Evolutionary conservation across 1,284 basidiomycete species (phyloP).

Genomic region (Bondarzewia mesenterica): DNA sequence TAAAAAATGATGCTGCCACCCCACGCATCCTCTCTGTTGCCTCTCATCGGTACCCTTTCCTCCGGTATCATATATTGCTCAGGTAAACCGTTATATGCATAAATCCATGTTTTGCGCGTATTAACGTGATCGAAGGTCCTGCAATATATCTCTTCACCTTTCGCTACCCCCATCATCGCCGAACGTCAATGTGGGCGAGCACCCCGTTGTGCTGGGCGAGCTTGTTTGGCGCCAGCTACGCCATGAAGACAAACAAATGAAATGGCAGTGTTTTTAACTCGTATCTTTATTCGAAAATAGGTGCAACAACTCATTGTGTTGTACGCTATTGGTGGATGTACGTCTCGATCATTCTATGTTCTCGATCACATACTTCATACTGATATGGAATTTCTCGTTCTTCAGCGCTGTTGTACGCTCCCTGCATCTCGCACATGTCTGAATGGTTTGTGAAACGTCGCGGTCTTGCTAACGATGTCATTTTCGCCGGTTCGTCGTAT

Average conservation of each 20-base stretch:
- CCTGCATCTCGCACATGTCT: conserved; percentile 28
- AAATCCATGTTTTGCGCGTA: conserved; percentile 3
- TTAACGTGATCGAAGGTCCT: conserved; percentile 13
- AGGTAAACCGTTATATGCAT: too few species aligned
- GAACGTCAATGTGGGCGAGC: conserved; percentile 23
- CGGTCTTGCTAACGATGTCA: conserved; percentile 33
- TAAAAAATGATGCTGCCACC: conserved; percentile 16
- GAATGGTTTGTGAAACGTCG: conserved; percentile 35
- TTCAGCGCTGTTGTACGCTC: conserved; percentile 27
- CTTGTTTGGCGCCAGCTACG: conserved; percentile 28
- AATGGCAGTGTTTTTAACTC: not conserved
- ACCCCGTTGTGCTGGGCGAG: conserved; percentile 20
- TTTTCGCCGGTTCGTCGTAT: conserved; percentile 27
- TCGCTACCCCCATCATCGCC: conserved; percentile 23
- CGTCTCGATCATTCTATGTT: conserved; percentile 4
- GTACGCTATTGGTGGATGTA: conserved; percentile 30
- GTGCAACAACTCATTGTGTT: conserved; percentile 25
- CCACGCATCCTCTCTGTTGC: conserved; percentile 22
- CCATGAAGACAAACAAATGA: conserved; percentile 17
- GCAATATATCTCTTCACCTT: conserved; percentile 22
- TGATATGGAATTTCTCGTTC: not conserved
- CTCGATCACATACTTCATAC: not conserved
- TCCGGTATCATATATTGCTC: conserved; percentile 29
- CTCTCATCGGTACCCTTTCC: conserved; percentile 24
- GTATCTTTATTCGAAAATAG: conserved; percentile 11